A percentile compares a stretch with the other conserved stretches of the same genome.
These are phyloP conservation scores for Trichoderma koningiopsis DNA, from an alignment of 2,329 filamentous ascomycete species.

Conservation along the genomic window DNA sequence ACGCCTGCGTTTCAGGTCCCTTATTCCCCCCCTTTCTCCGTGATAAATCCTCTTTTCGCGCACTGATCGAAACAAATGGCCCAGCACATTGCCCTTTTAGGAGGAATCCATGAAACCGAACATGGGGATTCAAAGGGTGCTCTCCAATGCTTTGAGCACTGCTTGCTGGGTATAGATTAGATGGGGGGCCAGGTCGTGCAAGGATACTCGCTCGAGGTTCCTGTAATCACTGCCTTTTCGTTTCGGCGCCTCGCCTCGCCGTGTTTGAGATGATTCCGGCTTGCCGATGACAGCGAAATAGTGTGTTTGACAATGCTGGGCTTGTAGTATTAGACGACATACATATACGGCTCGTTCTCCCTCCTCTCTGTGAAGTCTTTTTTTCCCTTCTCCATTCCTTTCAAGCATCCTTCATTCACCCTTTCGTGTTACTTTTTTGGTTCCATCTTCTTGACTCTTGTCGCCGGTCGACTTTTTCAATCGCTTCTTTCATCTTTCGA, in stretches of 20 bases:
- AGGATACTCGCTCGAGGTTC: neutral
- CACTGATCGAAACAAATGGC: constrained; percentile 10
- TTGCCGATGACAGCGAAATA: constrained; percentile 18
- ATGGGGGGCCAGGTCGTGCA: neutral
- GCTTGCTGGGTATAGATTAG: neutral
- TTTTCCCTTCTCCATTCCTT: constrained; percentile 17
- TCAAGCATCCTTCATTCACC: constrained; percentile 24
- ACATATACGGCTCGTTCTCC: constrained; percentile 26
- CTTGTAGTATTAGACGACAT: neutral
- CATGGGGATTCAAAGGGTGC: neutral
- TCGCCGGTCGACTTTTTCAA: constrained; percentile 55
- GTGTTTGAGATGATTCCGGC: constrained; percentile 25
- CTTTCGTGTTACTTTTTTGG: constrained; percentile 25
- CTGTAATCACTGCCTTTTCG: constrained; percentile 4
- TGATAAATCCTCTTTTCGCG: neutral
- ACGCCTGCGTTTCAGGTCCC: constrained; percentile 31
- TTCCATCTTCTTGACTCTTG: constrained; percentile 34
- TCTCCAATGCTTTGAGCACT: neutral
- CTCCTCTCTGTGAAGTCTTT: constrained; percentile 8
- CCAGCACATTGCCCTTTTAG: neutral
- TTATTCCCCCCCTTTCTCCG: constrained; percentile 16
- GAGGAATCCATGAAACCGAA: neutral
- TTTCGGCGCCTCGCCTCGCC: constrained; percentile 15
- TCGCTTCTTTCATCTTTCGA: constrained; percentile 31
- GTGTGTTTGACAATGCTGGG: constrained; percentile 16